A percentile compares a stretch with the other conserved stretches of the same genome.
Conservation (phyloP, 1,284 basidiomycete genomes). For the Volvariella surrecta region DNA sequence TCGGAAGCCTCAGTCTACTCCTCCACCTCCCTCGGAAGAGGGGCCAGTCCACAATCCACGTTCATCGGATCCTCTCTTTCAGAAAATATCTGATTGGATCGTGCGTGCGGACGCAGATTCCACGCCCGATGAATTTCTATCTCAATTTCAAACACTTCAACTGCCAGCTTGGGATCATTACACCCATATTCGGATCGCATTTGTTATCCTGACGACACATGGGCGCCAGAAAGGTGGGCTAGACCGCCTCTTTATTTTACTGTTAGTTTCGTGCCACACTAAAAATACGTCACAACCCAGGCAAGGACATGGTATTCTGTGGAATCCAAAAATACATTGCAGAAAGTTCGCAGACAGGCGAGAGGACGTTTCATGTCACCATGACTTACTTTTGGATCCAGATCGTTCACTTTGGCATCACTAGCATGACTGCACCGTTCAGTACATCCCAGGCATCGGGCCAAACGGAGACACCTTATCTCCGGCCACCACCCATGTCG, state of each 20-base stretch:
- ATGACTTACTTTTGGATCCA: conserved; percentile 40
- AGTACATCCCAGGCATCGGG: background rate
- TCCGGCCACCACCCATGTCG: background rate
- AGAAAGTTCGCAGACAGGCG: conserved; percentile 23
- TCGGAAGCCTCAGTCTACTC: conserved; percentile 7
- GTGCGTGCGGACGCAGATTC: conserved; percentile 16
- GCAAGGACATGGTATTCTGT: conserved; percentile 30
- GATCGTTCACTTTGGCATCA: conserved; percentile 31
- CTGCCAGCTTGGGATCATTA: conserved; percentile 35
- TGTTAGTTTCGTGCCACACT: no score
- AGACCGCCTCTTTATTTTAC: no score
- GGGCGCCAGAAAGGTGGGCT: conserved; percentile 30
- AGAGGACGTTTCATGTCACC: conserved; percentile 30
- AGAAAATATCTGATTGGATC: no score
- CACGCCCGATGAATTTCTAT: conserved; percentile 21
- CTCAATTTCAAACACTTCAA: conserved; percentile 20
- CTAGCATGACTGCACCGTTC: conserved; percentile 20
- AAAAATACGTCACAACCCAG: conserved; percentile 13
- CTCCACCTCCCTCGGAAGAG: background rate
- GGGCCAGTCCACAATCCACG: no score
- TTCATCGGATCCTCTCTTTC: no score
- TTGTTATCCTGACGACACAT: conserved; percentile 23
- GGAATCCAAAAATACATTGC: conserved; percentile 30
- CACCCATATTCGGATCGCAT: conserved; percentile 32
- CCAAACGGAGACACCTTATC: background rate